These are phyloP conservation scores for Aspergillus sparsus DNA, from an alignment of 495 filamentous ascomycete genomes.

Conservation along the genomic window DNA sequence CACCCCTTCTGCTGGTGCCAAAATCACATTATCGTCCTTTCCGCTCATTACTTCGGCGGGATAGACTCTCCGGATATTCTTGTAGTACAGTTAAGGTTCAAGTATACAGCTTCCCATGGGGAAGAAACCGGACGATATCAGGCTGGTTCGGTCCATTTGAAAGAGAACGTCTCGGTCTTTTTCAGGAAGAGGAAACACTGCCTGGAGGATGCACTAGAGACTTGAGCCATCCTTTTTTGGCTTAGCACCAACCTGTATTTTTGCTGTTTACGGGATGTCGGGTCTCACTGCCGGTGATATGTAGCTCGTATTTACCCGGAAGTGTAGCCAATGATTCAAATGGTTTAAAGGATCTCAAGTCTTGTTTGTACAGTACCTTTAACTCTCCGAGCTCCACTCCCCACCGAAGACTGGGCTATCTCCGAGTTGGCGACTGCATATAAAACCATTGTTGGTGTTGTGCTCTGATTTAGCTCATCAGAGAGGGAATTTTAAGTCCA, in stretches of 20 bases:
- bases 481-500: too few species aligned
- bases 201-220: neutral
- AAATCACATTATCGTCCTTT: neutral
- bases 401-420: too few species aligned
- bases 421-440: too few species aligned
- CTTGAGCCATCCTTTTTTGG: neutral
- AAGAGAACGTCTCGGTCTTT: neutral
- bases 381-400: too few species aligned
- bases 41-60: neutral
- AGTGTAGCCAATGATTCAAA: neutral
- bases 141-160: neutral
- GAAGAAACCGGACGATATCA: neutral
- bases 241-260: neutral
- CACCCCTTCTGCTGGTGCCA: neutral
- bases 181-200: neutral
- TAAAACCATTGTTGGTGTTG: too few species aligned
- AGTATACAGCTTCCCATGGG: neutral
- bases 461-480: too few species aligned
- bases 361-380: too few species aligned
- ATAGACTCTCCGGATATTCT: neutral
- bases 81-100: neutral
- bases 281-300: neutral
- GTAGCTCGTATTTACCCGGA: neutral
- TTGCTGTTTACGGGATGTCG: neutral
- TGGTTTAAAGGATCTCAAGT: too few species aligned